Base-by-base conservation (phyloP, 2,329 filamentous ascomycete species). In the Albophoma yamanashiensis region DNA sequence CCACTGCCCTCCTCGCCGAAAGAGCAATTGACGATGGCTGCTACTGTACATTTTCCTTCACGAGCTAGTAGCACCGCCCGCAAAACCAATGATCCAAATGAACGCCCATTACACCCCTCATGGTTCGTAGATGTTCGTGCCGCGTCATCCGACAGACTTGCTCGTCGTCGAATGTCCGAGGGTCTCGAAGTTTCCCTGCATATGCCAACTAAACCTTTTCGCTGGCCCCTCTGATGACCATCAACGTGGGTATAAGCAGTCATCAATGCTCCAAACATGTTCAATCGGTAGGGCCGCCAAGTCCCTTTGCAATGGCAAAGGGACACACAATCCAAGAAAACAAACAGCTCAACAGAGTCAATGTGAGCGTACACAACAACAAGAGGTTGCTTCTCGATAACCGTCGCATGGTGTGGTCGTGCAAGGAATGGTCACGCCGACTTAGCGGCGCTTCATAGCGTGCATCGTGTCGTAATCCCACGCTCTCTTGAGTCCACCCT, bases 401-500 rank as follows among this genome's bases (percentile, higher is more conserved):
- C 3, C 31, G n/a, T 14, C 20, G 27, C 20, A 9, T 6, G 11
- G 17, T n/a, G 17, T 36, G 11, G 14, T 17, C 47, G 17, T 36
- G 4, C 20, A 11, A n/a, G 20, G 20, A n/a, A 14, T 8, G 6
- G 6, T 11, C 20, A 36, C 8, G 17, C 6, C 20, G 31, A 14
- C 50, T 34, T 55, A 55, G 31, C 65, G 70, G 58, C 68, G 69
- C 58, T 73, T 73, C 65, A 71, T 71, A 60, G 69, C 64, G 36
- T 71, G 64, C 56, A 67, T 66, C 31, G 67, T 66, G 59, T 82
- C 80, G 65, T 80, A 83, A 64, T 85, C 84, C 84, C 84, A 87
- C 55, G 76, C 70, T 56, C 85, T 76, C 71, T 88, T 88, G 56
- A 87, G 70, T 4, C 84, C 84, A 52, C 83, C 82, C 66, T 87